Conservation (phyloP, 257 asterid genomes). For the Solanum sitiens region DNA sequence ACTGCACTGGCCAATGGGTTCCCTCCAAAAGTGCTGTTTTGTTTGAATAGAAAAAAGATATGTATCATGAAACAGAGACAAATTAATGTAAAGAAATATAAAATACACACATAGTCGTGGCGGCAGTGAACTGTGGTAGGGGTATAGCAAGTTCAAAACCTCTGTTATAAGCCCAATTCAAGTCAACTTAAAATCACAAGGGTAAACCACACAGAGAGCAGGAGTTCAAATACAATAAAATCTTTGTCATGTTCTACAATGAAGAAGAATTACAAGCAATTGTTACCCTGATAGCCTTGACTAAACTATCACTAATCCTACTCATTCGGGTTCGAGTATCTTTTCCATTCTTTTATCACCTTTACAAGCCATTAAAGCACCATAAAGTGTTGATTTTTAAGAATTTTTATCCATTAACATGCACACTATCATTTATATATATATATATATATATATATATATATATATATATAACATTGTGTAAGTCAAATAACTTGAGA, state of each 20-base stretch:
- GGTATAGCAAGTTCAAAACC: background rate
- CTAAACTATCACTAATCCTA: background rate
- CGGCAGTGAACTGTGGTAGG: background rate
- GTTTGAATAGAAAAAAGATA: background rate
- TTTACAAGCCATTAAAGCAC: background rate
- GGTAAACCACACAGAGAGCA: background rate
- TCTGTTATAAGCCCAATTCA: background rate
- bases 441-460: too few species aligned
- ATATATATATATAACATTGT: background rate
- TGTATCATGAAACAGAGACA: background rate
- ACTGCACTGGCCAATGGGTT: slow-evolving; percentile 97
- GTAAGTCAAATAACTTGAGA: background rate
- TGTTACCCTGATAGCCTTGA: background rate
- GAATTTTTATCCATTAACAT: background rate
- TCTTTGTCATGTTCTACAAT: background rate
- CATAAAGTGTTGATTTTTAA: background rate
- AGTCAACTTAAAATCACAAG: background rate
- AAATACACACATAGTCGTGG: background rate
- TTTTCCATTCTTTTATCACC: background rate
- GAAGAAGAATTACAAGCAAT: background rate
- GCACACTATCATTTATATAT: background rate
- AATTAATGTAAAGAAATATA: background rate
- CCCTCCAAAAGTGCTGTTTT: slow-evolving; percentile 86
- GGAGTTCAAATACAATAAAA: background rate
- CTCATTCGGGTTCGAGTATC: background rate